Percentiles rank a stretch among this genome's conserved stretches.
phyloP scores from a whole-genome alignment of 2,329 filamentous ascomycete species.

The Alternaria triticimaculans region DNA sequence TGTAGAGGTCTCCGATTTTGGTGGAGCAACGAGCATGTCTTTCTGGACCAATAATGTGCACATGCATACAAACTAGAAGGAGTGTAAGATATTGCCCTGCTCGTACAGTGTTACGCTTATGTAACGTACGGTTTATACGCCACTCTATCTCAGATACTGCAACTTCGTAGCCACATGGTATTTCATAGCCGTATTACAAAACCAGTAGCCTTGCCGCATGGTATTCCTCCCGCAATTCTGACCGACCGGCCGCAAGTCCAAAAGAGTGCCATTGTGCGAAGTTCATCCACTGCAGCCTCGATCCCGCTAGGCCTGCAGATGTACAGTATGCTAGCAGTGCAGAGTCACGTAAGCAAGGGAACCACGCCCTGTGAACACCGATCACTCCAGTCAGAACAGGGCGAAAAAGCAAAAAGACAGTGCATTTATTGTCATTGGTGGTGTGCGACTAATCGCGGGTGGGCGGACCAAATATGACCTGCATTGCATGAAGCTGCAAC shows the following conservation, averaged over 20 bases:
- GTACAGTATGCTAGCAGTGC: neutral
- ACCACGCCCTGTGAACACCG: neutral
- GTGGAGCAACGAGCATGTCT: neutral
- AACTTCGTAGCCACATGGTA: neutral
- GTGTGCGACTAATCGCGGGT: neutral
- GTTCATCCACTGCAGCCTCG: neutral
- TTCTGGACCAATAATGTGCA: neutral
- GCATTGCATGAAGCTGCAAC: slow-evolving; percentile 4
- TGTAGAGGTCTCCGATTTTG: neutral
- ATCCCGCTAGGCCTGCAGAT: neutral
- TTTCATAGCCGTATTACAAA: neutral
- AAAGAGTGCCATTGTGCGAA: neutral
- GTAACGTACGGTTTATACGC: neutral
- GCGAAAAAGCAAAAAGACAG: neutral
- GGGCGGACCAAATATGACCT: neutral
- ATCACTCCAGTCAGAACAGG: neutral
- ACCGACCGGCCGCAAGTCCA: neutral
- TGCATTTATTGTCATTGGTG: neutral
- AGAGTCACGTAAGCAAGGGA: neutral
- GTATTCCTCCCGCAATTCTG: neutral
- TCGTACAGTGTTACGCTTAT: neutral
- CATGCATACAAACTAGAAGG: too few relatives aligned
- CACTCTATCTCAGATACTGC: neutral
- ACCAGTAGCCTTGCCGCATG: neutral
- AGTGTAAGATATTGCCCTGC: too few relatives aligned